Base-by-base conservation (phyloP, 441 rosid genomes). In the Sinapis alba region DNA sequence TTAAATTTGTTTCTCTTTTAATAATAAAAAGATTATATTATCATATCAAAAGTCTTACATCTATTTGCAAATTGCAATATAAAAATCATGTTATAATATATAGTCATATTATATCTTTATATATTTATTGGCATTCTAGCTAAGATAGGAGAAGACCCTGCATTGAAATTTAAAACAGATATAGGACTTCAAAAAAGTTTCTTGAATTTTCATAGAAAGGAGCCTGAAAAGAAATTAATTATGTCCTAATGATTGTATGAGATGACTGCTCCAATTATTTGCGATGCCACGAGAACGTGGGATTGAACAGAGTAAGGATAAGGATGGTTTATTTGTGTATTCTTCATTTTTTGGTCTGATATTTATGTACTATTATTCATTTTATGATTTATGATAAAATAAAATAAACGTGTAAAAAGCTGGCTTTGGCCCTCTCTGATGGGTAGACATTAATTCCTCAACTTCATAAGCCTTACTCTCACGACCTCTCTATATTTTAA, bases 251-350 rank as follows among this genome's bases (percentile, higher is more conserved):
- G 75, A 64, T 70, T 76, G 54, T 64, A 30, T 64, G 45, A 43
- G 60, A 76, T 56, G 65, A 61, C 36, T 59, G 72, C 50, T 59
- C 76, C 80, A 77, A 77, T 77, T 77, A 77, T 77, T 58, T 77
- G 80, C 68, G 68, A 71, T 71, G 63, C 68, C 36, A 58, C 62
- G 72, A 51, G 62, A 71, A 71, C 76, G 73, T 77, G 80, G 76
- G 53, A 2, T 7, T 50, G 76, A 71, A 77, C 72, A 71, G 68
- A 0, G 47, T 65, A 27, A 71, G 50, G 80, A 77, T 77, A 77
- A 77, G 68, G 80, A 77, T 77, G 76, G 58, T 76, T 76, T 43
- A 28, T 73, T 64, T 54, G 2, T 56, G 24, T 56, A 60, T 13
- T 26, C 1, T 58, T 69, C 43, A 11, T 45, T 51, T 34, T 12